Evolutionary conservation across 495 filamentous ascomycete genomes (phyloP), one percentile per base, ranked within the genome.

Genomic region (Immersiella caudata): DNA sequence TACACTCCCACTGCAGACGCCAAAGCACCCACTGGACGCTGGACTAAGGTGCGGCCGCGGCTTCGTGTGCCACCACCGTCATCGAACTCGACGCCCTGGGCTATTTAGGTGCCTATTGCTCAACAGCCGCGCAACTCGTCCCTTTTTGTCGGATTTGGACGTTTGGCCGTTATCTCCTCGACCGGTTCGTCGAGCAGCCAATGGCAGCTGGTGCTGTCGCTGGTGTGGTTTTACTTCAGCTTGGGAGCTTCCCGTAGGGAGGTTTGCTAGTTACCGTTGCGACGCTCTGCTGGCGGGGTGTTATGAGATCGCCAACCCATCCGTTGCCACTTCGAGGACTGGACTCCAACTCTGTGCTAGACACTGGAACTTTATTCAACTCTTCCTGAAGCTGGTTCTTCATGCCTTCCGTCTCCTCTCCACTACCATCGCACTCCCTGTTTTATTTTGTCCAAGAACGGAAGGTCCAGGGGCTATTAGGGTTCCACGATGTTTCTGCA

Each of bases 401-500:
- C 55, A 50, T 24, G 11, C 51, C 33, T 67, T 62, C 26, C 58
- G 20, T 33, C 58, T 29, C 7, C 59, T 49, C 5, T 56, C 0
- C 21, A 36, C 11, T 57, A 29, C n/a, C 6, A 20, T 29, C 29
- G 12, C 52, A 58, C 49, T 20, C 35, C 50, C 26, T 33, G 20
- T 55, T 50, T 29, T 46, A 12, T 51, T 21, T 35, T 16, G n/a
- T 35, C 50, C 18, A 22, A 64, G 11, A 35, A 25, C 51, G 62
- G 50, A 64, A 54, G 62, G 46, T n/a, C 22, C 50, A 21, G 20
- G 57, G 57, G 57, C 26, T 3, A 8, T 2, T 25, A 21, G 20
- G n/a, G 8, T n/a, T 55, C 12, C 12, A 26, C 25, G 51, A 84
- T 84, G 82, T 82, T 84, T 70, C 71, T 84, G 2, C 82, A 84